Conservation (phyloP, 148 eudicot genomes). For the Persicaria maculosa region DNA sequence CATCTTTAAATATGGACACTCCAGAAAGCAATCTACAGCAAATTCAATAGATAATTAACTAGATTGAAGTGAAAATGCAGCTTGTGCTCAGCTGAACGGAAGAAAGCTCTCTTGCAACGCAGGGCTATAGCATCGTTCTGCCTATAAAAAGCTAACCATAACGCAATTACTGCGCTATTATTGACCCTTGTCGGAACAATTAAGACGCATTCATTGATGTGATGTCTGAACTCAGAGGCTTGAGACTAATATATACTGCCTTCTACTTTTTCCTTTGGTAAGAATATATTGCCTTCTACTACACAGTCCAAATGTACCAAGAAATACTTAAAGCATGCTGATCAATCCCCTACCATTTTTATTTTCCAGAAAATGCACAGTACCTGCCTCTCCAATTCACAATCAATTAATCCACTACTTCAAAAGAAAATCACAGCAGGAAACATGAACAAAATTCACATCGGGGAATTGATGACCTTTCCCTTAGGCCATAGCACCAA, state of each 20-base stretch:
- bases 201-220: slow-evolving; percentile 8
- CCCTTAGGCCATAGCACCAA: slow-evolving; percentile 1
- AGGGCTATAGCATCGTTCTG: not conserved
- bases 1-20: slow-evolving; percentile 12
- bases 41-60: slow-evolving; percentile 11
- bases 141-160: slow-evolving; percentile 9
- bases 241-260: not conserved
- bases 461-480: not conserved
- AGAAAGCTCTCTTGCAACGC: not conserved
- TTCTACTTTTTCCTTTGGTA: not conserved
- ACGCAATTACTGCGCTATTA: slow-evolving; percentile 3
- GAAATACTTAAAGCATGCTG: not conserved
- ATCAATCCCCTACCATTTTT: slow-evolving; percentile 3
- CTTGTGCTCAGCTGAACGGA: slow-evolving; percentile 3
- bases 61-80: slow-evolving; percentile 1
- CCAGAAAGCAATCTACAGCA: slow-evolving; percentile 14
- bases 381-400: not conserved
- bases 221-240: not conserved
- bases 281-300: not conserved
- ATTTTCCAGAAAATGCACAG: not conserved
- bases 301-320: not conserved
- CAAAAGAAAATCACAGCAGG: slow-evolving; percentile 1
- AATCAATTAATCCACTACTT: slow-evolving; percentile 2
- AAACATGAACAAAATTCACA: not conserved
- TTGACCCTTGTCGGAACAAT: slow-evolving; percentile 5